Evolutionary conservation across 2,329 filamentous ascomycete genomes (phyloP), one percentile per base, ranked within the genome.

Genomic region (Calonectria henricotiae): DNA sequence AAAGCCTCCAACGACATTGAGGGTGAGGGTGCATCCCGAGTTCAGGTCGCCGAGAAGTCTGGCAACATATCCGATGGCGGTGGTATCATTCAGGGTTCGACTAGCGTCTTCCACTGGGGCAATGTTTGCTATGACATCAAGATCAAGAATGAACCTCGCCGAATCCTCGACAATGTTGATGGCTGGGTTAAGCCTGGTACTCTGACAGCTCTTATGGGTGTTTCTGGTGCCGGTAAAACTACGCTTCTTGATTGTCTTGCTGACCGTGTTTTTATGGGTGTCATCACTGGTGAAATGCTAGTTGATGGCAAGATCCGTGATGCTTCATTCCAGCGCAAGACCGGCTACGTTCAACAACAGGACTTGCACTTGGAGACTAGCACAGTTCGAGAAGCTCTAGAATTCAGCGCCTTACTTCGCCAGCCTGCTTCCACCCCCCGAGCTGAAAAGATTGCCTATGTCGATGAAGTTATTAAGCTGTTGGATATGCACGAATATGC

Each of bases 181-280:
- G 92, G 92, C 12, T 94, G 91, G 91, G 91, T 94, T 63, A 92
- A 93, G 80, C 92, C 92, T 1, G 92, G 92, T 62, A 93, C 91
- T 17, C 82, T 93, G 15, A 94, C 92, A 7, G 92, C 91, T 12
- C 85, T 93, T 0, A 94, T 93, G 92, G 91, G 80, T 30, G 79
- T 80, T 1, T 81, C 80, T 0, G 80, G 80, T 8, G 80, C 80
- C 4, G 80, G 92, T 64, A 94, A 93, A 79, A 93, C 92, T 0
- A 93, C 91, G 0, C 83, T 94, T 17, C 82, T 94, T 41, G 80
- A 81, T 60, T 90, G 90, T 25, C 85, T 94, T 67, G 92, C 92
- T 35, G 91, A 90, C 54, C 90, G 92, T 78, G 89, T 90, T n/a
- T 92, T 90, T 0, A 92, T 93, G 88, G 92, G 92, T 77, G 89